Evolutionary conservation across 768 basidiomycete species (phyloP).

Genomic region (Phanerodontia chrysosporium): DNA sequence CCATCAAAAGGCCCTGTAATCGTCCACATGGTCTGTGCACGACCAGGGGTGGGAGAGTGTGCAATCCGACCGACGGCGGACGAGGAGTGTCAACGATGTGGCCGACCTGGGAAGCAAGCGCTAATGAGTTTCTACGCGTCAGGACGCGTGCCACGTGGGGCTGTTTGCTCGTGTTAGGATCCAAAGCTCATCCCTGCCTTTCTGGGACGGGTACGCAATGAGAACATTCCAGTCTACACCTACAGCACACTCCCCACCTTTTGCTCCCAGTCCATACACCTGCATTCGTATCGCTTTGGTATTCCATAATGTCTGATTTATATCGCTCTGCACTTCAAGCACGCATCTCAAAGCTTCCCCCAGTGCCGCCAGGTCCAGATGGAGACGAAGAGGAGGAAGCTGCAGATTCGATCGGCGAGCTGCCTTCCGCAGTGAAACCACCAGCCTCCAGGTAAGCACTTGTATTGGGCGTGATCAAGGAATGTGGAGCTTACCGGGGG

Average conservation of each 20-base stretch:
- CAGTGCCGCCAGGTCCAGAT: slow-evolving; percentile 36
- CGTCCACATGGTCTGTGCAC: slow-evolving; percentile 42
- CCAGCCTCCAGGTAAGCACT: slow-evolving; percentile 49
- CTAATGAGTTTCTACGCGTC: slow-evolving; percentile 2
- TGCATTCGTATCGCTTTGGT: too few relatives aligned
- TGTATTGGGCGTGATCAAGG: too few relatives aligned
- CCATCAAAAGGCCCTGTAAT: slow-evolving; percentile 53
- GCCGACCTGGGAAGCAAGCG: not conserved
- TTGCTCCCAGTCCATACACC: too few relatives aligned
- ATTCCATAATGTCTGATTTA: slow-evolving; percentile 77
- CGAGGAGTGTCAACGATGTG: not conserved
- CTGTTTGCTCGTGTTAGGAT: slow-evolving; percentile 1
- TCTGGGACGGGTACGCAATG: not conserved
- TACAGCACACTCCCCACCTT: not conserved
- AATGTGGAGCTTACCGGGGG: not conserved
- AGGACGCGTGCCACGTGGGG: slow-evolving; percentile 4
- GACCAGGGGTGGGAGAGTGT: not conserved
- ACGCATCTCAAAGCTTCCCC: slow-evolving; percentile 70
- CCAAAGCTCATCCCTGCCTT: slow-evolving; percentile 4
- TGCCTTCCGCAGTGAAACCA: slow-evolving; percentile 59
- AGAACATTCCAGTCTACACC: not conserved
- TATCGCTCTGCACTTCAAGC: slow-evolving; percentile 76
- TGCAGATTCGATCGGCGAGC: slow-evolving; percentile 51
- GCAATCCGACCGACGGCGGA: not conserved
- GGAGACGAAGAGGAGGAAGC: slow-evolving; percentile 51